Evolutionary conservation across 2,329 filamentous ascomycete species (phyloP).

Genomic region (Xylaria polymorpha): DNA sequence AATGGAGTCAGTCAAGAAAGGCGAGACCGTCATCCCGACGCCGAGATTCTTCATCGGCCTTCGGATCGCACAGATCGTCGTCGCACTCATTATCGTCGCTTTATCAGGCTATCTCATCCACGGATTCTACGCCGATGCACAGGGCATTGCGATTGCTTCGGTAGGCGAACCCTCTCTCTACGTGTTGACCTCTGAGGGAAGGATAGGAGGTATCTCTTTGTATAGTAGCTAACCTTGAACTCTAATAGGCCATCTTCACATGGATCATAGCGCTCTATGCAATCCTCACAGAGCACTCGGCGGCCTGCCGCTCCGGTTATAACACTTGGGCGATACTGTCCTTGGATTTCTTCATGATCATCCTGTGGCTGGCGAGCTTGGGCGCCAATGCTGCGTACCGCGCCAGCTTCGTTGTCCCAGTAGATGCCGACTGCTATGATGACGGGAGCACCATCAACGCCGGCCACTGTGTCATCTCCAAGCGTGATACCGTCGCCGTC

Average conservation of each 20-base stretch:
- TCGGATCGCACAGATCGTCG: constrained; percentile 55
- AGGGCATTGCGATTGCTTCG: constrained; percentile 56
- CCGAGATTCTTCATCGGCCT: constrained; percentile 58
- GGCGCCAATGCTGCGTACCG: constrained; percentile 56
- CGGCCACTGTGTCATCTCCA: constrained; percentile 51
- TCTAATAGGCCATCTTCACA: constrained; percentile 57
- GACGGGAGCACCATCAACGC: constrained; percentile 57
- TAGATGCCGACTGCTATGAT: constrained; percentile 49
- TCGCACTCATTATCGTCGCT: constrained; percentile 58
- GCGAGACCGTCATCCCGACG: constrained; percentile 53
- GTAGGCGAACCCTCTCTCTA: constrained; percentile 48
- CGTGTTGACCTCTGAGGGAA: not conserved
- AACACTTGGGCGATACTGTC: constrained; percentile 59
- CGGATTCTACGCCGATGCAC: constrained; percentile 53
- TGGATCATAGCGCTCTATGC: constrained; percentile 58
- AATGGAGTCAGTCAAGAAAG: constrained; percentile 44
- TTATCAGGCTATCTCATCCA: constrained; percentile 57
- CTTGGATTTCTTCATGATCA: constrained; percentile 57
- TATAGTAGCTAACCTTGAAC: constrained; percentile 9
- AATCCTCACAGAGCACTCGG: constrained; percentile 56
- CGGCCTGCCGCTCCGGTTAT: constrained; percentile 52
- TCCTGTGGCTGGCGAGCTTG: constrained; percentile 61
- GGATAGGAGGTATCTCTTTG: not conserved
- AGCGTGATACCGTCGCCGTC: constrained; percentile 50
- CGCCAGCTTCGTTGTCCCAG: constrained; percentile 51